Conservation (phyloP, 2,329 filamentous ascomycete species). For the Xylogone sp. region DNA sequence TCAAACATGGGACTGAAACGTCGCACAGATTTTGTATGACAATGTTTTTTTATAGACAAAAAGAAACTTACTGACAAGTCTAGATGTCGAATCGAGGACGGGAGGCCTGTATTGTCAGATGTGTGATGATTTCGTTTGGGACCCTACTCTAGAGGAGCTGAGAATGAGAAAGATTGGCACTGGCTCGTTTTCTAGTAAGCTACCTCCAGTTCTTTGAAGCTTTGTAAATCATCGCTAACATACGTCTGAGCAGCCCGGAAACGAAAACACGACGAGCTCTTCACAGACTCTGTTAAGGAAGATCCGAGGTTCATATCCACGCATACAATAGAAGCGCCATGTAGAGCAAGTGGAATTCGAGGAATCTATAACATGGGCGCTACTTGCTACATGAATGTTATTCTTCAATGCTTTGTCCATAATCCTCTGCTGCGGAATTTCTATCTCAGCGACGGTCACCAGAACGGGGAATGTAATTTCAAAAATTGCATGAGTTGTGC, state of each 20-base stretch:
- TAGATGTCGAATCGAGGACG: slow-evolving; percentile 74
- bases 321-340: slow-evolving; percentile 78
- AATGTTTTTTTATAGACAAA: not conserved
- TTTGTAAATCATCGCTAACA: slow-evolving; percentile 1
- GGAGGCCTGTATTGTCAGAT: slow-evolving; percentile 77
- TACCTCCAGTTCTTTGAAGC: slow-evolving; percentile 1
- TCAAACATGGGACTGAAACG: slow-evolving; percentile 65
- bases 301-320: slow-evolving; percentile 72
- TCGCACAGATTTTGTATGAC: slow-evolving; percentile 68
- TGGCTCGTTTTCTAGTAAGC: slow-evolving; percentile 60
- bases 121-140: slow-evolving; percentile 80
- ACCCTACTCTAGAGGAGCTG: slow-evolving; percentile 74
- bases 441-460: slow-evolving; percentile 88
- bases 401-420: slow-evolving; percentile 88
- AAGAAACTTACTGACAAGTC: slow-evolving; percentile 5
- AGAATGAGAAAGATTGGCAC: slow-evolving; percentile 67
- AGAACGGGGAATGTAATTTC: slow-evolving; percentile 65
- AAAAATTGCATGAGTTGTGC: slow-evolving; percentile 64
- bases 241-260: slow-evolving; percentile 53
- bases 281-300: slow-evolving; percentile 61
- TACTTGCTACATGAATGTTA: slow-evolving; percentile 96
- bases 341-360: slow-evolving; percentile 80
- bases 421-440: slow-evolving; percentile 90
- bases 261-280: slow-evolving; percentile 70
- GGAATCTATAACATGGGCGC: slow-evolving; percentile 98